phyloP scores from a whole-genome alignment of 2,329 filamentous ascomycete genomes.

The Zymoseptoria tritici region DNA sequence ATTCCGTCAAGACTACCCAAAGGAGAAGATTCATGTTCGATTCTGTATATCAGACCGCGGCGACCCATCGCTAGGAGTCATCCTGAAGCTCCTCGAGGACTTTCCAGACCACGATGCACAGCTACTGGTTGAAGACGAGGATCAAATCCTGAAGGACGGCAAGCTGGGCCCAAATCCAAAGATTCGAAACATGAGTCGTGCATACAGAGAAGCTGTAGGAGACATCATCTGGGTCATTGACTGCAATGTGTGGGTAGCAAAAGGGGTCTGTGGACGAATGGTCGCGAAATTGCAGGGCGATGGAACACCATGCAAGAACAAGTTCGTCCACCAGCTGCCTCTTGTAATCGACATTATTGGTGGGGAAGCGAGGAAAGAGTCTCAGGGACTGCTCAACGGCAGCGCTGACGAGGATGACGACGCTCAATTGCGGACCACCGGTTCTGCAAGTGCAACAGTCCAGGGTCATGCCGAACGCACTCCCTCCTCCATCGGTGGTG shows the following conservation, averaged over 20 bases:
- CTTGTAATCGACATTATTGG: conserved; percentile 66
- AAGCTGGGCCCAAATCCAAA: conserved; percentile 90
- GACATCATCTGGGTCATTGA: conserved; percentile 93
- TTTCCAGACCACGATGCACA: conserved; percentile 64
- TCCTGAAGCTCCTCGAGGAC: conserved; percentile 64
- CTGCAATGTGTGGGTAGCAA: conserved; percentile 89
- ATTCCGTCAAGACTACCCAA: conserved; percentile 75
- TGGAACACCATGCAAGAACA: conserved; percentile 50
- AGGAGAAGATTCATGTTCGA: conserved; percentile 65
- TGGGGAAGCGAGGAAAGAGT: conserved; percentile 21
- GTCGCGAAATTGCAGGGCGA: conserved; percentile 77
- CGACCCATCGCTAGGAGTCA: conserved; percentile 70
- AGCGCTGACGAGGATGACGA: conserved; percentile 1
- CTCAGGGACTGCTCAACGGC: conserved; percentile 15
- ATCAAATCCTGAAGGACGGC: conserved; percentile 52
- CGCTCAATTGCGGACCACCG: conserved; percentile 18
- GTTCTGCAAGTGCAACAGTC: conserved; percentile 18
- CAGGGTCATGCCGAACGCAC: conserved; percentile 17
- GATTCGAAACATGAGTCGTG: conserved; percentile 90
- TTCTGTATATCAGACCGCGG: conserved; percentile 70
- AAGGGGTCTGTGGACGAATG: conserved; percentile 74
- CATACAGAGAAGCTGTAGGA: conserved; percentile 78
- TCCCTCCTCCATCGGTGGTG: conserved; percentile 50
- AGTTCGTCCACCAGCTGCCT: conserved; percentile 92
- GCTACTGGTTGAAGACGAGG: conserved; percentile 74